These are phyloP conservation scores for Sclerotinia subarctica DNA, from an alignment of 2,329 filamentous ascomycete genomes.

Conservation along the genomic window DNA sequence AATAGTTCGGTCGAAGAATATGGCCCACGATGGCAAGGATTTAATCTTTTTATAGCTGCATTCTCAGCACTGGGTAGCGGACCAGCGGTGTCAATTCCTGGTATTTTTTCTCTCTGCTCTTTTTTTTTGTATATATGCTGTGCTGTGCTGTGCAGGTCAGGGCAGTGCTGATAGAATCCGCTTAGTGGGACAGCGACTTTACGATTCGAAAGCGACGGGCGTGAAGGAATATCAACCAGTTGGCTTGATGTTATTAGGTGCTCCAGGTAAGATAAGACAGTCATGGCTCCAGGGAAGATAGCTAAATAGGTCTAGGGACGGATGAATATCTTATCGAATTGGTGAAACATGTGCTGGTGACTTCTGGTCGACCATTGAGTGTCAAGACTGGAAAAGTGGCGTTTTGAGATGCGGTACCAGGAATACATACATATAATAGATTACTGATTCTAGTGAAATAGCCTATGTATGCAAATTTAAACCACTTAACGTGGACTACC, in stretches of 20 bases:
- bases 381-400: slow-evolving; percentile 10
- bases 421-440: too few relatives aligned
- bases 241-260: slow-evolving; percentile 27
- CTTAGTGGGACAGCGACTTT: slow-evolving; percentile 25
- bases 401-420: neutral
- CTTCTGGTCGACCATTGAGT: neutral
- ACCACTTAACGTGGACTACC: too few relatives aligned
- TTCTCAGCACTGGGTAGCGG: slow-evolving; percentile 27
- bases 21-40: slow-evolving; percentile 29
- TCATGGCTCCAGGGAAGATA: too few relatives aligned
- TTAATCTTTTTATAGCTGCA: slow-evolving; percentile 24
- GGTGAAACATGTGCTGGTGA: neutral
- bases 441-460: too few relatives aligned
- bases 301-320: slow-evolving; percentile 12
- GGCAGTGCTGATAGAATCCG: neutral
- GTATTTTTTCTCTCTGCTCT: slow-evolving; percentile 6
- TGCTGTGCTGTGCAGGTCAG: too few relatives aligned
- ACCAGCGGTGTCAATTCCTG: slow-evolving; percentile 27
- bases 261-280: slow-evolving; percentile 19
- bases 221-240: slow-evolving; percentile 25
- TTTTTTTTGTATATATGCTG: neutral
- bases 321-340: slow-evolving; percentile 20
- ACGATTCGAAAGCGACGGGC: slow-evolving; percentile 23
- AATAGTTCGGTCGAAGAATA: slow-evolving; percentile 17
- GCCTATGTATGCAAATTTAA: too few relatives aligned